A percentile compares a stretch with the other conserved stretches of the same genome.
Evolutionary conservation across 2,329 filamentous ascomycete genomes (phyloP).

Genomic region (Zasmidium angulare): DNA sequence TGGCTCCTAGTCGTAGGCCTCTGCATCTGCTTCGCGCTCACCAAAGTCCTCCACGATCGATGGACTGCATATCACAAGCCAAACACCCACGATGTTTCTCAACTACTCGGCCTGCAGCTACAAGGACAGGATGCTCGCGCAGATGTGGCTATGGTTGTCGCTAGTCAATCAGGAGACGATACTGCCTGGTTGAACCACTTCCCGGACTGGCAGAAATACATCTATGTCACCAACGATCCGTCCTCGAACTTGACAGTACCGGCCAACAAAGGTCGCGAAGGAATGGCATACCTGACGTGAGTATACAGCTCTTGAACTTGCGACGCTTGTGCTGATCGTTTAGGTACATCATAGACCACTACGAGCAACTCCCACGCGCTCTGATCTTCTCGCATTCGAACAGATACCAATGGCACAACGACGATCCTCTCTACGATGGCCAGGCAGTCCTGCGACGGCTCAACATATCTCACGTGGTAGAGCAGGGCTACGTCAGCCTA

Average conservation of each 20-base stretch:
- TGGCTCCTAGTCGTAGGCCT: too few species aligned
- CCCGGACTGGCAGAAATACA: constrained; percentile 39
- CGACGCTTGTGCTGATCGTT: too few species aligned
- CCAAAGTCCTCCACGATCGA: too few species aligned
- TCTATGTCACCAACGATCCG: constrained; percentile 46
- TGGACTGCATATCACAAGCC: too few species aligned
- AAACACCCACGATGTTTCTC: too few species aligned
- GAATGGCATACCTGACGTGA: constrained; percentile 52
- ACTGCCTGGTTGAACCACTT: constrained; percentile 43
- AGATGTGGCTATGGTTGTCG: not conserved
- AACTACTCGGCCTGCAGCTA: too few species aligned
- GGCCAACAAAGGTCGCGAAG: constrained; percentile 50
- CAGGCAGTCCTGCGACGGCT: constrained; percentile 50
- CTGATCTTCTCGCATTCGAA: constrained; percentile 61
- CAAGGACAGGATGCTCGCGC: too few species aligned
- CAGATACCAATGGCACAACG: constrained; percentile 57
- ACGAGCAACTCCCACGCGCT: constrained; percentile 54
- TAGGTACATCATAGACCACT: constrained; percentile 55
- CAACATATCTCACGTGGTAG: constrained; percentile 48
- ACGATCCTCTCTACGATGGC: constrained; percentile 52
- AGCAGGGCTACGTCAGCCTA: constrained; percentile 55
- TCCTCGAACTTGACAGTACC: constrained; percentile 43
- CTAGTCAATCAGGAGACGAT: not conserved
- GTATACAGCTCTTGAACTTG: constrained; percentile 12
- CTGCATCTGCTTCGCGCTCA: too few species aligned